Percentiles rank a stretch among this genome's conserved stretches.
Conservation (phyloP, 73 alveolate species). For the Paramecium bursaria region DNA sequence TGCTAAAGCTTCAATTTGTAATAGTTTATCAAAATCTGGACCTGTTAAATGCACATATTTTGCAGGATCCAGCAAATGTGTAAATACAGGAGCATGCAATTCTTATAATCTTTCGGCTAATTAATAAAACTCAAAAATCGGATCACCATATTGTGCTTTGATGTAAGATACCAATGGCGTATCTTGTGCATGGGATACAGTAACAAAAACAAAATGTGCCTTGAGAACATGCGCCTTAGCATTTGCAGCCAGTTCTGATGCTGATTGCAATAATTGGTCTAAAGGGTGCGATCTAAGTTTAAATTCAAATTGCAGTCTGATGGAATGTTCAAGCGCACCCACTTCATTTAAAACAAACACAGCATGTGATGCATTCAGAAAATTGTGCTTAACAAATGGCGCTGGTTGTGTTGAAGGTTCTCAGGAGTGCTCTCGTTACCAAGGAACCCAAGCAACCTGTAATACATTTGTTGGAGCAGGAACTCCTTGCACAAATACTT, state of each 20-base stretch:
- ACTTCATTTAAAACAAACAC: slow-evolving; percentile 8
- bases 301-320: not conserved
- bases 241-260: slow-evolving; percentile 34
- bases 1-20: not conserved
- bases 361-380: slow-evolving; percentile 34
- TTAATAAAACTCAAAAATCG: no score
- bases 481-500: not conserved
- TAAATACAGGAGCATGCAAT: not conserved
- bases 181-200: no score
- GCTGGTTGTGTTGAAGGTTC: slow-evolving; percentile 24
- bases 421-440: not conserved
- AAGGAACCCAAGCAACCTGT: slow-evolving; percentile 38
- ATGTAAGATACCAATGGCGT: no score
- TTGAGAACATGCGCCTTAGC: slow-evolving; percentile 13
- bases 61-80: slow-evolving; percentile 1
- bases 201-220: not conserved
- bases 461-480: slow-evolving; percentile 28
- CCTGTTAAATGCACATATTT: not conserved
- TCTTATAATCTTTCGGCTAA: not conserved
- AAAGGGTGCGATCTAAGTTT: not conserved
- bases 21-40: not conserved
- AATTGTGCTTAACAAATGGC: slow-evolving; percentile 32
- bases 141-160: no score
- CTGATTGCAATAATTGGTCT: not conserved
- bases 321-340: not conserved